Conservation (phyloP, 2,329 filamentous ascomycete genomes). For the Exophiala oligosperma region DNA sequence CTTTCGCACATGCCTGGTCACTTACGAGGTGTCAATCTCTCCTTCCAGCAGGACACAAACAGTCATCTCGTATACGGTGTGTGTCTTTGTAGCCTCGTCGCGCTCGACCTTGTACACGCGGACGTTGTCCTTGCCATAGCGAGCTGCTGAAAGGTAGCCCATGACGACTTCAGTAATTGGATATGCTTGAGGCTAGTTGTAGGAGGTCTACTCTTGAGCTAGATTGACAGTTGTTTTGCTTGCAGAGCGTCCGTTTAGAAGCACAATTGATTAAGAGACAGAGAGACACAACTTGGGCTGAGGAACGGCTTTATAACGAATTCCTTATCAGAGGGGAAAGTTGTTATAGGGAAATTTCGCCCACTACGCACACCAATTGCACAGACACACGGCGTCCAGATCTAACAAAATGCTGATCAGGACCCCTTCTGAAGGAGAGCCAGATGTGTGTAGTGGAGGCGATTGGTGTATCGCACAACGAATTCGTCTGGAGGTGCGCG, state of each 20-base stretch:
- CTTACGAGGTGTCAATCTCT: conserved; percentile 79
- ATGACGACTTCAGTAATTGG: conserved; percentile 10
- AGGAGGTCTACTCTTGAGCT: background rate
- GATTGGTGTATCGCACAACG: conserved; percentile 13
- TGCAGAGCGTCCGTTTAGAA: background rate
- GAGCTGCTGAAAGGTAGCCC: conserved; percentile 45
- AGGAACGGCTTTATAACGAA: background rate
- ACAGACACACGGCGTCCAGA: conserved; percentile 7
- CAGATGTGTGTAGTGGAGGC: conserved; percentile 11
- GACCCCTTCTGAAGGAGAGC: background rate
- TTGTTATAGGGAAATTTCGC: conserved; percentile 7
- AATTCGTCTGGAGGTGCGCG: background rate
- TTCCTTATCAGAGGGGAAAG: conserved; percentile 21
- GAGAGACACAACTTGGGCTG: background rate
- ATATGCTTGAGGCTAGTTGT: background rate
- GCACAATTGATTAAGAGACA: background rate
- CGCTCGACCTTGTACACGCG: conserved; percentile 93
- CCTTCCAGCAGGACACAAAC: conserved; percentile 91
- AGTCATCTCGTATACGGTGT: conserved; percentile 92
- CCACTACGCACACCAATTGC: conserved; percentile 18
- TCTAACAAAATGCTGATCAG: conserved; percentile 21
- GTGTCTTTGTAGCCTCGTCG: conserved; percentile 71
- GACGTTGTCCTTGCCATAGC: conserved; percentile 83
- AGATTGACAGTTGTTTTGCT: background rate
- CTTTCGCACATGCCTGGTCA: conserved; percentile 10